phyloP scores from a whole-genome alignment of 73 alveolate genomes.

The Tetrahymena malaccensis region DNA sequence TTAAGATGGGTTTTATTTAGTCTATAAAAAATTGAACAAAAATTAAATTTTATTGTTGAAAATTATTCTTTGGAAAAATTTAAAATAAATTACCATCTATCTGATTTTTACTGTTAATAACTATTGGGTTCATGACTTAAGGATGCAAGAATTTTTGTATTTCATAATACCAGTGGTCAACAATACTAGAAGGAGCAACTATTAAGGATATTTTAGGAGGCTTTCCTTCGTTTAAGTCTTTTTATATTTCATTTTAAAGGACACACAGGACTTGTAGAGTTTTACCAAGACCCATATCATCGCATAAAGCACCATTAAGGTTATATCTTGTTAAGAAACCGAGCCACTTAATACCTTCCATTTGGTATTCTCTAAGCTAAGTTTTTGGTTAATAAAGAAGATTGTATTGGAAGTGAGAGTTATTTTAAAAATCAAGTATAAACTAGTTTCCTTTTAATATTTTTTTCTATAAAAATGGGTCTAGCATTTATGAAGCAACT shows the following conservation, averaged over 20 bases:
- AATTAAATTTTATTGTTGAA: no score
- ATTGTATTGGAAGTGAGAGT: not conserved
- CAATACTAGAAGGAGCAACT: conserved; percentile 91
- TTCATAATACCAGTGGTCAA: conserved; percentile 93
- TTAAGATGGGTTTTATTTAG: no score
- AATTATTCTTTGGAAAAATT: no score
- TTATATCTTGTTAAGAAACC: conserved; percentile 83
- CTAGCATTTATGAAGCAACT: not conserved
- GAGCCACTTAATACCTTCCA: conserved; percentile 94
- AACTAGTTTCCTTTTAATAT: not conserved
- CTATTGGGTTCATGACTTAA: conserved; percentile 59
- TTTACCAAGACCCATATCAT: conserved; percentile 98
- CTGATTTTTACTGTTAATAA: conserved; percentile 41
- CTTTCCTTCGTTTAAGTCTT: conserved; percentile 27
- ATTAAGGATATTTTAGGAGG: conserved; percentile 57
- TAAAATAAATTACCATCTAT: conserved; percentile 15
- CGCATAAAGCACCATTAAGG: conserved; percentile 95
- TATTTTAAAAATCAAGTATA: not conserved
- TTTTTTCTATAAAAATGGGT: not conserved
- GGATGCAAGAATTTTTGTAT: conserved; percentile 76
- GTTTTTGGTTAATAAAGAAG: not conserved
- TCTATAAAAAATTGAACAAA: no score
- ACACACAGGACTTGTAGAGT: conserved; percentile 85
- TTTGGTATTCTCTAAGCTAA: conserved; percentile 81
- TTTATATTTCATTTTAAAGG: conserved; percentile 62